These are phyloP conservation scores for Sarocladiaceae sp. DNA, from an alignment of 2,329 filamentous ascomycete genomes.

Conservation along the genomic window DNA sequence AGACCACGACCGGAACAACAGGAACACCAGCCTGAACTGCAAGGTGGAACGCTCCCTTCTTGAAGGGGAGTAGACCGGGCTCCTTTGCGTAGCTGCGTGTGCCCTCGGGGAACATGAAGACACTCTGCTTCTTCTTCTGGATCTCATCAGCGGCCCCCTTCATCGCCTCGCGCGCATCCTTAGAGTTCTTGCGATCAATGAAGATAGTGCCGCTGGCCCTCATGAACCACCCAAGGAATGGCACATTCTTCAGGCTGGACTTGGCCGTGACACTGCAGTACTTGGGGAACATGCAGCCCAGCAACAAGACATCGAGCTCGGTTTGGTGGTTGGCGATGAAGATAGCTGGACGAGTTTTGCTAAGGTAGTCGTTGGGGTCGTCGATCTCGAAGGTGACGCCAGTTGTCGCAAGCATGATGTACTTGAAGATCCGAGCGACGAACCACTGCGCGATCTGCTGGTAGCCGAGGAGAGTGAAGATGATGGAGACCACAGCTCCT, in stretches of 20 bases:
- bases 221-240: constrained; percentile 95
- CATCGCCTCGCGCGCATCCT: constrained; percentile 82
- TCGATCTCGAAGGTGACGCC: constrained; percentile 75
- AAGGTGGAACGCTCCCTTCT: constrained; percentile 97
- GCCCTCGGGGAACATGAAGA: constrained; percentile 88
- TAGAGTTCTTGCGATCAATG: constrained; percentile 84
- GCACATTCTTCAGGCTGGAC: constrained; percentile 70
- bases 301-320: constrained; percentile 89
- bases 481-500: constrained; percentile 70
- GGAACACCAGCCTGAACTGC: constrained; percentile 92
- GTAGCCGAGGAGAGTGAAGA: constrained; percentile 67
- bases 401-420: constrained; percentile 67
- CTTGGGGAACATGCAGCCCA: constrained; percentile 83
- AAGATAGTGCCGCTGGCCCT: constrained; percentile 83
- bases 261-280: constrained; percentile 95
- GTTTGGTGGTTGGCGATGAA: constrained; percentile 96
- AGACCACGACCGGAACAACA: constrained; percentile 79
- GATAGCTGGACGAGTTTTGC: constrained; percentile 71
- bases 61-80: constrained; percentile 85
- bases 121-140: constrained; percentile 64
- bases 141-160: constrained; percentile 79
- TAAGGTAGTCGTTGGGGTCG: constrained; percentile 60
- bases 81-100: constrained; percentile 85
- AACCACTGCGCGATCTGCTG: constrained; percentile 83
- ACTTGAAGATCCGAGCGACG: constrained; percentile 74